These are phyloP conservation scores for Fraxinus ornus DNA, from an alignment of 305 asterid genomes.

Conservation along the genomic window DNA sequence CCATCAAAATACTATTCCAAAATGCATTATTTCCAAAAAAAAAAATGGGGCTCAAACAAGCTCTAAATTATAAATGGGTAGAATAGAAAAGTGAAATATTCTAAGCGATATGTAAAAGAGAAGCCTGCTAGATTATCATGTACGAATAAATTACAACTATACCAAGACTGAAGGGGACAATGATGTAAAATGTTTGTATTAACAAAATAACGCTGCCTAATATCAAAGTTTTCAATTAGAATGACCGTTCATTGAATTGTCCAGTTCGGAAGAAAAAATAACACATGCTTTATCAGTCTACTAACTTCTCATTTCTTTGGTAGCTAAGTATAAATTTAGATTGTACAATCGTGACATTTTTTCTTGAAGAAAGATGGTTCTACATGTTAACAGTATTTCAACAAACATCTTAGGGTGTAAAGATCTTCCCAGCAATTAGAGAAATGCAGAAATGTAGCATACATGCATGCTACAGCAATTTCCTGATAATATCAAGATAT, in stretches of 20 bases:
- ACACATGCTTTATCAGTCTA: background rate
- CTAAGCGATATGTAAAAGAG: background rate
- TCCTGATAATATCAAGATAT: slow-evolving; percentile 6
- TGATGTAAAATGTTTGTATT: background rate
- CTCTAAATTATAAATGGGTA: background rate
- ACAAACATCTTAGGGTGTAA: background rate
- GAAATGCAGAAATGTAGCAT: slow-evolving; percentile 5
- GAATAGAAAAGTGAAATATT: background rate
- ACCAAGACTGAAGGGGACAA: background rate
- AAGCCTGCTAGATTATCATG: background rate
- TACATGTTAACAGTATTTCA: background rate
- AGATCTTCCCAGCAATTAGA: slow-evolving; percentile 8
- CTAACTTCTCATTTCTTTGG: background rate
- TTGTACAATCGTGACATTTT: background rate
- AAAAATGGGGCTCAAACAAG: background rate
- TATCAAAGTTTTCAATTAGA: background rate
- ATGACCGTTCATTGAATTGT: background rate
- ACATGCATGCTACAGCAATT: background rate
- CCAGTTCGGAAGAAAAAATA: background rate
- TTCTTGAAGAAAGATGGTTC: background rate
- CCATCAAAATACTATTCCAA: background rate
- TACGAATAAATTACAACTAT: background rate
- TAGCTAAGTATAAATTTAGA: background rate
- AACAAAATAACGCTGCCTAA: background rate
- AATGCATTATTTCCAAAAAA: background rate